Evolutionary conservation across 176 grass and related monocot species (phyloP).

Genomic region (Miscanthus lutarioriparius): DNA sequence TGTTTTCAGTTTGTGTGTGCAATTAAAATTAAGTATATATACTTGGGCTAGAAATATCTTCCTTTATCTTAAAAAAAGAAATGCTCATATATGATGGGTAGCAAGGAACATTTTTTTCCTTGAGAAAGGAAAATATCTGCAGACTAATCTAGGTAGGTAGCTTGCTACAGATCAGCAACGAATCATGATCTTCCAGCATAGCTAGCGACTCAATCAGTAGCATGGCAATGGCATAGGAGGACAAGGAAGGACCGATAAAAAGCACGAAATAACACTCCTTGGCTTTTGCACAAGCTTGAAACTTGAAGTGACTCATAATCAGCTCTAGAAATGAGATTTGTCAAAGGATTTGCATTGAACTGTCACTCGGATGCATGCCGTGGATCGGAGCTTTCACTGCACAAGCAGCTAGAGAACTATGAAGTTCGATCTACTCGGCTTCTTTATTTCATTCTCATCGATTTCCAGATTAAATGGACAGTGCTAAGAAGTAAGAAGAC

Average conservation of each 20-base stretch:
- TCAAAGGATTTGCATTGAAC: not conserved
- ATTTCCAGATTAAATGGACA: too few relatives aligned
- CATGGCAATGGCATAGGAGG: not conserved
- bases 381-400: not conserved
- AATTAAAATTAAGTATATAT: not conserved
- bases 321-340: not conserved
- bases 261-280: not conserved
- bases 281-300: not conserved
- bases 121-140: not conserved
- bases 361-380: not conserved
- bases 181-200: constrained; percentile 19
- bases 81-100: not conserved
- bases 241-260: not conserved
- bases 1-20: not conserved
- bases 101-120: not conserved
- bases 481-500: too few relatives aligned
- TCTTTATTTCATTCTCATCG: too few relatives aligned
- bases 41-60: not conserved
- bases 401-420: too few relatives aligned
- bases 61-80: not conserved
- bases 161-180: not conserved
- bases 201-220: not conserved
- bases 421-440: too few relatives aligned
- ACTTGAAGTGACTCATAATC: not conserved
- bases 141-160: not conserved